Evolutionary conservation across 345 rosid species (phyloP), one percentile per base, ranked within the genome.

Genomic region (Capsella bursapastoris): DNA sequence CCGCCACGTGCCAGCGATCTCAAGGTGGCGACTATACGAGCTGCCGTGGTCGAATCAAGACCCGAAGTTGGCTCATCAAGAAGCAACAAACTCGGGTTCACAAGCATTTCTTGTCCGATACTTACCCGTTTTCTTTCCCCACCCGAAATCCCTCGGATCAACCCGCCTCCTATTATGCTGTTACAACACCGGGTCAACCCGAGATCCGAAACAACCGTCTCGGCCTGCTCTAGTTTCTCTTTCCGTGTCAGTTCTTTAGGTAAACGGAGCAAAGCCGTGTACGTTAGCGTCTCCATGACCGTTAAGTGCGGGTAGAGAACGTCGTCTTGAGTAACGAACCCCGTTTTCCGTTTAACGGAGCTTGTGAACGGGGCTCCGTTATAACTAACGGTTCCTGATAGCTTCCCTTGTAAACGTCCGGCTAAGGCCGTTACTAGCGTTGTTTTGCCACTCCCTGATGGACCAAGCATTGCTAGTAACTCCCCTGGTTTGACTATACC

Each of bases 51-150:
- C 1, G 98, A 93, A 74, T 93, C 98, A 35, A 93, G 91, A 25
- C 98, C 98, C 0, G 97, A 90, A 29, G 98, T 93, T 27, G 98
- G 98, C 79, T 93, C 98, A 11, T 90, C 98, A 4, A 93, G 88
- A 74, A 93, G 64, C 62, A 93, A 70, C 79, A 90, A 83, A 77
- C 97, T 90, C 40, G 98, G 98, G 74, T 93, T 90, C 55, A 93
- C 93, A 57, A 93, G 70, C 93, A 90, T 86, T 84, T 93, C 98
- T 47, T 83, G 90, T 22, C 98, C 98, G 44, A 93, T 86, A 79
- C 93, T 89, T 15, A 90, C 93, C 74, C 98, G 86, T 76, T 93
- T 93, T 25, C 98, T 84, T 56, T 93, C 98, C 62, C 98, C 98
- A 16, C 98, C 97, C 9, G 98, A 93, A 15, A 93, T 27, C 0